Evolutionary conservation across 2,329 filamentous ascomycete genomes (phyloP), one percentile per base, ranked within the genome.

Genomic region (Pezicula neosporulosa): DNA sequence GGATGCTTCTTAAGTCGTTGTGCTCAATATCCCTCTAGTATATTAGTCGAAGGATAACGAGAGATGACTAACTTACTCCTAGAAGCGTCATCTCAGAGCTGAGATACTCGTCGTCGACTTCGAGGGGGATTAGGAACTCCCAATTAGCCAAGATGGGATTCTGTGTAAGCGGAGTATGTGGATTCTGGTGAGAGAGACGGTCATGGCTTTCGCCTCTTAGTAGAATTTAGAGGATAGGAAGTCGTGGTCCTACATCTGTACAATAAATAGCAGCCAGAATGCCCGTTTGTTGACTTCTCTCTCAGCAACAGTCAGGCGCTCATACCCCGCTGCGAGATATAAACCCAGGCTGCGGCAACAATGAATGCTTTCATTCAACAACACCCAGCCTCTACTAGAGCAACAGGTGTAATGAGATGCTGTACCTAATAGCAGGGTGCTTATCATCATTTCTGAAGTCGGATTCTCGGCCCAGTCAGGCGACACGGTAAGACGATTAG

Each of bases 261-360:
- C 53, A 39, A 62, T 58, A 46, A 53, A 62, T 9, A 62, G 42
- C 24, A 62, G 42, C 61, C 61, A 63, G 48, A 62, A 63, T 10
- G 57, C 55, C 33, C 60, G 52, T 47, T 63, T 62, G 50, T 49
- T 55, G 38, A 62, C 49, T 42, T 62, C 61, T 2, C 48, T 43
- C 8, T 58, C 52, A 13, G 49, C 43, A 27, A 9, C 24, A n/a
- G 9, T 33, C 39, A 53, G 15, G 9, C 35, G 30, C 27, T 13
- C 43, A 42, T 57, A 53, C 19, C 47, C 53, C n/a, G 47, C 44
- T 27, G 38, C 19, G 28, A 44, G 24, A 36, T 43, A 50, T 2
- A 57, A 36, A 28, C 33, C 30, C 12, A 57, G 24, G 8, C 13
- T 38, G 6, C 55, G 47, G 21, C 48, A 53, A 21, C 41, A 50